Percentiles rank a stretch among this genome's conserved stretches.
These are phyloP conservation scores for Metarhizium rileyi DNA, from an alignment of 2,329 filamentous ascomycete species.

Conservation along the genomic window DNA sequence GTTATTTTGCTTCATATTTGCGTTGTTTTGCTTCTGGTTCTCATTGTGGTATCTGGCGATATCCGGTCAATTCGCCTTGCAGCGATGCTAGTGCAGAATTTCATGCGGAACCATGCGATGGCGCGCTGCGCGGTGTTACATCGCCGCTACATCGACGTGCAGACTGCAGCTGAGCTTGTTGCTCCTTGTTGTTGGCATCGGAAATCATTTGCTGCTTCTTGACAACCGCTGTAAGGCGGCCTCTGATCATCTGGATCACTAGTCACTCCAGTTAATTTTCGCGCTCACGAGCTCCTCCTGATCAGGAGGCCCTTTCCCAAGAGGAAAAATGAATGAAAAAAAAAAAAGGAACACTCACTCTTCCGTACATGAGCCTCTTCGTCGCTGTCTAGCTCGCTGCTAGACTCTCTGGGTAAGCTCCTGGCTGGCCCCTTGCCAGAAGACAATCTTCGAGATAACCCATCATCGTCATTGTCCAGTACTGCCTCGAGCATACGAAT, in stretches of 20 bases:
- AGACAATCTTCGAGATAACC: conserved; percentile 22
- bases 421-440: conserved; percentile 32
- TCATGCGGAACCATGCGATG: conserved; percentile 34
- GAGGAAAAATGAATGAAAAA: no score
- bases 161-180: conserved; percentile 32
- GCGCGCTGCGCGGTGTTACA: conserved; percentile 43
- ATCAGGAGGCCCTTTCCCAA: no score
- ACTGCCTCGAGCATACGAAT: conserved; percentile 94
- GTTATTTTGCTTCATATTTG: conserved; percentile 1
- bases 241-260: conserved; percentile 56
- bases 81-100: conserved; percentile 5
- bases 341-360: conserved; percentile 48
- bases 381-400: conserved; percentile 50
- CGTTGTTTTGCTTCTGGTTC: neutral
- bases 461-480: conserved; percentile 67
- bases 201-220: conserved; percentile 54
- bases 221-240: conserved; percentile 44
- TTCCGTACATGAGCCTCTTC: conserved; percentile 65
- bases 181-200: conserved; percentile 41
- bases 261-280: conserved; percentile 14
- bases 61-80: neutral
- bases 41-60: neutral
- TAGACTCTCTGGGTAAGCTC: conserved; percentile 22
- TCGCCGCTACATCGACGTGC: conserved; percentile 45
- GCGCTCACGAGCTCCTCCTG: no score